Base-by-base conservation (phyloP, 2,329 filamentous ascomycete genomes). In the Coniochaeta hoffmannii region DNA sequence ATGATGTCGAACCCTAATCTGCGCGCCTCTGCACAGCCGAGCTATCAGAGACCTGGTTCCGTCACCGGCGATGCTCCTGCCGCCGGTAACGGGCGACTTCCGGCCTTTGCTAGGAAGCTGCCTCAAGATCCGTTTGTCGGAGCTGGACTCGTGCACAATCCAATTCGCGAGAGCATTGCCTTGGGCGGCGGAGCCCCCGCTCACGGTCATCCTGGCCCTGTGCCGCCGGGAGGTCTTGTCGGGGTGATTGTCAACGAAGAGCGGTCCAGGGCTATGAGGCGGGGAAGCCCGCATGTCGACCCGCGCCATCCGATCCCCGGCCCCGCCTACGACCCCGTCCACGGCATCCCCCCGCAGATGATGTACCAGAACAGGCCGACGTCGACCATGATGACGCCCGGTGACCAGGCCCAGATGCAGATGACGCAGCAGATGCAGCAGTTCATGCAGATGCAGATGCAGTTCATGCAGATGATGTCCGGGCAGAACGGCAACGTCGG, bases 361-460 rank as follows among this genome's bases (percentile, higher is more conserved):
- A 74, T 76, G 74, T 77, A 76, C 57, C 41, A 46, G 41, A 65
- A 63, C 56, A 65, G 62, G 55, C 66, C 66, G 6, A 56, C 44
- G 50, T 59, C 61, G 17, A 65, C 63, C 19, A 70, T 73, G 68
- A 66, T 86, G 46, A 81, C 80, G 15, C 75, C 84, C 2, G 81
- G 81, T 22, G 87, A 90, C 59, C 87, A 89, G 67, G 85, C 86
- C 28, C 88, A 93, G 63, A 79, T 92, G 41, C 86, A 92, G 62
- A 87, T 94, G 79, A 87, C 82, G 7, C 87, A 90, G 65, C 88
- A 92, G 66, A 92, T 93, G 89, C 81, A 83, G 55, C 86, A 90
- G 64, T 91, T 93, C 72, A 91, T 93, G 88, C 87, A 91, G 67
- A 90, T 94, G 86, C 90, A 96, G 68, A 92, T 95, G 87, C 89